Percentiles rank a stretch among this genome's conserved stretches.
Conservation (phyloP, 768 basidiomycete genomes). For the Infundibulicybe gibba region DNA sequence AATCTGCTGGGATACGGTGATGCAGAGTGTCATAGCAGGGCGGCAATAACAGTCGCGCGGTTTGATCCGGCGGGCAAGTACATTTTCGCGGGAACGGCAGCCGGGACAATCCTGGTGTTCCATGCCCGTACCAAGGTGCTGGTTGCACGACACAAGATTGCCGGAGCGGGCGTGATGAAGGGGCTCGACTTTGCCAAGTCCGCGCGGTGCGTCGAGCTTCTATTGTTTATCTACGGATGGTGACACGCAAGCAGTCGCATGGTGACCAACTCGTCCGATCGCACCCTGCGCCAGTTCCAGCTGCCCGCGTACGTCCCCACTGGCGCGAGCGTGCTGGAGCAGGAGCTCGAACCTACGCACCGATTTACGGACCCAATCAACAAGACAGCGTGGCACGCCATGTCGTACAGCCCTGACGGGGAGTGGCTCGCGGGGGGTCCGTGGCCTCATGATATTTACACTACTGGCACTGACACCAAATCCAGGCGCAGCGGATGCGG, state of each 20-base stretch:
- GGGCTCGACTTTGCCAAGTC: conserved; percentile 82
- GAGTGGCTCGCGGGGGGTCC: conserved; percentile 90
- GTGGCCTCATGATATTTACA: conserved; percentile 7
- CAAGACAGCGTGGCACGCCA: conserved; percentile 88
- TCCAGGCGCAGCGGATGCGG: conserved; percentile 85
- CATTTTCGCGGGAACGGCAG: conserved; percentile 84
- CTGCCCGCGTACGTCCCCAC: conserved; percentile 56
- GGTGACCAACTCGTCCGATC: conserved; percentile 92
- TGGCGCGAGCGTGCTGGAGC: conserved; percentile 44
- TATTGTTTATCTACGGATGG: conserved; percentile 1
- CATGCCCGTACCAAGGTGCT: conserved; percentile 82
- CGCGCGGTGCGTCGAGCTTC: conserved; percentile 54
- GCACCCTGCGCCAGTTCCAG: conserved; percentile 82
- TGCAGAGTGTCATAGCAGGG: conserved; percentile 27
- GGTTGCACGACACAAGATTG: conserved; percentile 70
- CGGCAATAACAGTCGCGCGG: conserved; percentile 67
- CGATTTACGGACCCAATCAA: conserved; percentile 87
- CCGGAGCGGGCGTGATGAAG: conserved; percentile 72
- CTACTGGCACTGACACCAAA: background rate
- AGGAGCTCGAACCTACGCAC: conserved; percentile 75
- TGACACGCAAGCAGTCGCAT: conserved; percentile 48
- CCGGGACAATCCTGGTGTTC: conserved; percentile 81
- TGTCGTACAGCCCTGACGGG: conserved; percentile 90
- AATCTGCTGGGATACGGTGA: too few species aligned
- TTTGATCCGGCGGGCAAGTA: conserved; percentile 83